Percentiles rank a stretch among this genome's conserved stretches.
These are phyloP conservation scores for Zoysia japonica DNA, from an alignment of 176 grass and related monocot species.

Conservation along the genomic window DNA sequence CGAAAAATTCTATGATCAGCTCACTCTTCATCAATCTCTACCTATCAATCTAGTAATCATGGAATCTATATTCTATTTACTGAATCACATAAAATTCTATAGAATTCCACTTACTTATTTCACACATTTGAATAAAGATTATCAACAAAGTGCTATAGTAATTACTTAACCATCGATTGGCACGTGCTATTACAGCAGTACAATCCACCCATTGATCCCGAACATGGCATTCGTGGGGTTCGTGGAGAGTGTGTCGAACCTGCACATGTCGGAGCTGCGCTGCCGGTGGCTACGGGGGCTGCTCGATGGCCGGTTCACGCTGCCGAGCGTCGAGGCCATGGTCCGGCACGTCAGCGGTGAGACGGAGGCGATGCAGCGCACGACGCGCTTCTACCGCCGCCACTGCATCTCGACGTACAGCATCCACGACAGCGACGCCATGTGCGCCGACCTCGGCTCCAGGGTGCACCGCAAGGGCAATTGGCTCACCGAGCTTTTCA, in stretches of 20 bases:
- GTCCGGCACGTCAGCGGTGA: slow-evolving; percentile 54
- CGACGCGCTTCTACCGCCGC: slow-evolving; percentile 91
- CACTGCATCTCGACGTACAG: slow-evolving; percentile 99
- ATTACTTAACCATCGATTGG: no score
- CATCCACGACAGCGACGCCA: slow-evolving; percentile 96
- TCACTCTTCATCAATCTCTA: no score
- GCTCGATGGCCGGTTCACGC: slow-evolving; percentile 54
- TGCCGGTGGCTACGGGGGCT: slow-evolving; percentile 88
- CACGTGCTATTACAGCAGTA: slow-evolving; percentile 38
- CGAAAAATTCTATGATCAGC: no score
- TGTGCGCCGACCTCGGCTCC: slow-evolving; percentile 80
- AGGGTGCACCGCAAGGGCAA: slow-evolving; percentile 63
- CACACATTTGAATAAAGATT: no score
- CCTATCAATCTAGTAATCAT: no score
- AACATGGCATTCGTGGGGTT: slow-evolving; percentile 98
- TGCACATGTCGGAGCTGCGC: slow-evolving; percentile 93
- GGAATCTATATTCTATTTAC: no score
- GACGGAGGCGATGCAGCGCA: slow-evolving; percentile 80
- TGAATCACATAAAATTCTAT: no score
- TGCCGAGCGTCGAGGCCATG: slow-evolving; percentile 66
- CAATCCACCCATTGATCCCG: slow-evolving; percentile 86
- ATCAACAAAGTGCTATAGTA: no score
- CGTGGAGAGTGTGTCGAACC: slow-evolving; percentile 98
- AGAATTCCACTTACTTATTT: no score
- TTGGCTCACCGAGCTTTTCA: slow-evolving; percentile 85